Evolutionary conservation across 208 protist genomes (phyloP).

Genomic region (Acanthamoeba royreba): DNA sequence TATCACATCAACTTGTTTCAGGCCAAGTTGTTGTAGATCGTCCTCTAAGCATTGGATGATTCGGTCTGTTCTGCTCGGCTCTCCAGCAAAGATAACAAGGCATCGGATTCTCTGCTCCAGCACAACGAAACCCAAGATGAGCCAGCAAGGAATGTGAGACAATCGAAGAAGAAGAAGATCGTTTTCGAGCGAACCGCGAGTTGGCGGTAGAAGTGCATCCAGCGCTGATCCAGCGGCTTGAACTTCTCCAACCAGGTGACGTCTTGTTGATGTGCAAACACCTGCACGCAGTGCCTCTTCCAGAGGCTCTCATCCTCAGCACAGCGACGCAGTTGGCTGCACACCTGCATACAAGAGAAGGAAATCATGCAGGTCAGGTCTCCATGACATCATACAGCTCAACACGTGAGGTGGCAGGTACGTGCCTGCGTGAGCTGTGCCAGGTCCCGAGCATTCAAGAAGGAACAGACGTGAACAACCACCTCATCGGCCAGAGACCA

Average conservation of each 20-base stretch:
- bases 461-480: too few relatives aligned
- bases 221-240: neutral
- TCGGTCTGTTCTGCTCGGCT: too few relatives aligned
- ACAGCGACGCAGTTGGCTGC: neutral
- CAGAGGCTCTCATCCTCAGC: neutral
- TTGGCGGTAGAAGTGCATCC: neutral
- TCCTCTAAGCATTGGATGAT: neutral
- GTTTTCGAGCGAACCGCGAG: neutral
- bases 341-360: too few relatives aligned
- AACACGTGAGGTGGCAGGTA: too few relatives aligned
- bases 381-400: too few relatives aligned
- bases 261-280: neutral
- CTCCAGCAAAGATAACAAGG: neutral
- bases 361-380: too few relatives aligned
- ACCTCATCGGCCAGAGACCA: too few relatives aligned
- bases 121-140: neutral
- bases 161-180: neutral
- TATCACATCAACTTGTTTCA: neutral
- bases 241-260: neutral
- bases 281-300: neutral
- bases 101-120: neutral
- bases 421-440: too few relatives aligned
- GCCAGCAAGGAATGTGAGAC: neutral
- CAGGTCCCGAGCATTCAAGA: too few relatives aligned
- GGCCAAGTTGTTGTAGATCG: neutral